A percentile compares a stretch with the other conserved stretches of the same genome.
Conservation (phyloP, 768 basidiomycete species). For the Termitomyces sp. region DNA sequence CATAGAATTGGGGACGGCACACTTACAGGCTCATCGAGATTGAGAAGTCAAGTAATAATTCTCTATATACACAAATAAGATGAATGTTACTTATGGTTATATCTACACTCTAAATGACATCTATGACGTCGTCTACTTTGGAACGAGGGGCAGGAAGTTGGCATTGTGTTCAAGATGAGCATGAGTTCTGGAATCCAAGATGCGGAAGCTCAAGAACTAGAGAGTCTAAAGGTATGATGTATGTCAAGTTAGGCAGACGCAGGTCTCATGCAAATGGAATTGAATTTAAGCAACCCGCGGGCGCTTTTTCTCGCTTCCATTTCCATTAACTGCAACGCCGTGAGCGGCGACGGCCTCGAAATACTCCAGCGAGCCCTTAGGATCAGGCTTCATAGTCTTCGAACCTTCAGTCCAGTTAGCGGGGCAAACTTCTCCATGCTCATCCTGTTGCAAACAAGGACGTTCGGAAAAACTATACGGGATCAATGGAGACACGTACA, state of each 20-base stretch:
- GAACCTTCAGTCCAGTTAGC: slow-evolving; percentile 82
- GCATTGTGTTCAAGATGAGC: too few relatives aligned
- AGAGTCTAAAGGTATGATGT: not conserved
- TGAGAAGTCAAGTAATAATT: too few relatives aligned
- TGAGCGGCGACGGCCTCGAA: slow-evolving; percentile 35
- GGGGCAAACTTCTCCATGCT: slow-evolving; percentile 91
- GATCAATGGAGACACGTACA: slow-evolving; percentile 32
- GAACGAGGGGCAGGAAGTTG: not conserved
- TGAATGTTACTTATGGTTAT: not conserved
- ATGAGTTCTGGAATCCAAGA: not conserved
- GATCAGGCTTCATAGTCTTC: slow-evolving; percentile 81
- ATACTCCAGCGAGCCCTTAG: slow-evolving; percentile 68
- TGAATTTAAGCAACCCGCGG: slow-evolving; percentile 29
- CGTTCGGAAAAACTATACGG: not conserved
- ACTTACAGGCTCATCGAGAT: too few relatives aligned
- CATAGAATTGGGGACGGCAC: too few relatives aligned
- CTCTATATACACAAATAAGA: not conserved
- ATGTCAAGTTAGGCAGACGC: not conserved
- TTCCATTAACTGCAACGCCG: slow-evolving; percentile 19
- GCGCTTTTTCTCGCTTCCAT: slow-evolving; percentile 50
- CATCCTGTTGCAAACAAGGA: slow-evolving; percentile 42
- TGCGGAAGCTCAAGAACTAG: not conserved
- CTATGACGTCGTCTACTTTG: not conserved
- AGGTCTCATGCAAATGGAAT: not conserved
- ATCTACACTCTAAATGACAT: not conserved